phyloP scores from a whole-genome alignment of 1,284 basidiomycete species.

The Ceratobasidium sp. region DNA sequence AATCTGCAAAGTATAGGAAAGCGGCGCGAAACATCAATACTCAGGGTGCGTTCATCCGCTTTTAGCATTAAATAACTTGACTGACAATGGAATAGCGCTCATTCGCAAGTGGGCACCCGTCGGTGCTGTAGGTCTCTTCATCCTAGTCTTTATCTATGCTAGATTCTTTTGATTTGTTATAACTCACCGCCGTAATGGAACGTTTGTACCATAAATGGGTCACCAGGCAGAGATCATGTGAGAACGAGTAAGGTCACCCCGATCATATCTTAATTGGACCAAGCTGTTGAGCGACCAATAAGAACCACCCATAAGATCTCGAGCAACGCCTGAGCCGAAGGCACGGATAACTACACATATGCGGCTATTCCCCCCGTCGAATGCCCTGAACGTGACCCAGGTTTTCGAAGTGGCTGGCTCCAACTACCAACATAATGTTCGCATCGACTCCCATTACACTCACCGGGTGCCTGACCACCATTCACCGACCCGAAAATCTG shows the following conservation, averaged over 20 bases:
- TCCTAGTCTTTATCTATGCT: slow-evolving; percentile 91
- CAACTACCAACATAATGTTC: too few species aligned
- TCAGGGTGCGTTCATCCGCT: slow-evolving; percentile 2
- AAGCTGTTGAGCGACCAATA: too few species aligned
- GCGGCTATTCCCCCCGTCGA: too few species aligned
- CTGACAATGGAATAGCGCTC: slow-evolving; percentile 70
- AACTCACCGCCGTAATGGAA: background rate
- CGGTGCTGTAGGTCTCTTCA: slow-evolving; percentile 75
- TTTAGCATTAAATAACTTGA: background rate
- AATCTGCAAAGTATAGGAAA: slow-evolving; percentile 97
- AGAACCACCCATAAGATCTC: too few species aligned
- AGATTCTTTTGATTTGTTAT: slow-evolving; percentile 63
- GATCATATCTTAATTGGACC: too few species aligned
- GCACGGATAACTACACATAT: too few species aligned
- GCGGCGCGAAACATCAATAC: slow-evolving; percentile 91
- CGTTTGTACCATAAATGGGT: slow-evolving; percentile 20
- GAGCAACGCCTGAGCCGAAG: too few species aligned
- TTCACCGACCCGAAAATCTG: too few species aligned
- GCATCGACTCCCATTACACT: too few species aligned
- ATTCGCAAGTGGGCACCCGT: slow-evolving; percentile 94
- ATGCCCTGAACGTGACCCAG: too few species aligned
- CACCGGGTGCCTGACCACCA: too few species aligned
- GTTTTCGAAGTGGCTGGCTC: too few species aligned
- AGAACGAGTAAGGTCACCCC: background rate
- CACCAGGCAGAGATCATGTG: background rate